Percentiles rank a stretch among this genome's conserved stretches.
Evolutionary conservation across 2,329 filamentous ascomycete species (phyloP).

Genomic region (Cryphonectria parasitica): DNA sequence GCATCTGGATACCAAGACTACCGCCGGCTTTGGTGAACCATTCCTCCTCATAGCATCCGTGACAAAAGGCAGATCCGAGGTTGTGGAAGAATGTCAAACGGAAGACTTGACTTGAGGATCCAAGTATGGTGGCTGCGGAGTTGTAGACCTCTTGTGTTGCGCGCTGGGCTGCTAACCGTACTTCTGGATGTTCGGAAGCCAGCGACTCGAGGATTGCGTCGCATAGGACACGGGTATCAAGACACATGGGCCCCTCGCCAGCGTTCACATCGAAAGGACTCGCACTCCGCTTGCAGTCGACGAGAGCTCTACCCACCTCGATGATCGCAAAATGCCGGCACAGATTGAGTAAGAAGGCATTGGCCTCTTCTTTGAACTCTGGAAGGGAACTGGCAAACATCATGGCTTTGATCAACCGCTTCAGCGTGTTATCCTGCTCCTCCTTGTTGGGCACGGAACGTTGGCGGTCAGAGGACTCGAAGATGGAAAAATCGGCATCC

Average conservation of each 20-base stretch:
- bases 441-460: slow-evolving; percentile 87
- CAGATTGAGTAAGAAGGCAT: slow-evolving; percentile 75
- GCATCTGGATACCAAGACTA: slow-evolving; percentile 83
- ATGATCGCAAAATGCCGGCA: slow-evolving; percentile 90
- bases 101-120: slow-evolving; percentile 70
- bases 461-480: slow-evolving; percentile 76
- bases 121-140: slow-evolving; percentile 77
- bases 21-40: slow-evolving; percentile 98
- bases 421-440: slow-evolving; percentile 78
- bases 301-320: slow-evolving; percentile 84
- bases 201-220: slow-evolving; percentile 90
- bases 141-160: slow-evolving; percentile 80
- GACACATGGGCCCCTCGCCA: slow-evolving; percentile 83
- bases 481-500: slow-evolving; percentile 69
- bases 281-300: slow-evolving; percentile 74
- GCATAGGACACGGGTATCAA: slow-evolving; percentile 85
- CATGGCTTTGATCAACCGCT: slow-evolving; percentile 85
- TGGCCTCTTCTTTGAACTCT: slow-evolving; percentile 77
- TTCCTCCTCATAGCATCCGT: slow-evolving; percentile 95
- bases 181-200: slow-evolving; percentile 78
- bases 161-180: slow-evolving; percentile 81
- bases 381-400: slow-evolving; percentile 84
- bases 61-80: slow-evolving; percentile 82
- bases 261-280: slow-evolving; percentile 83
- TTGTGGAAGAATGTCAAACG: slow-evolving; percentile 84